Evolutionary conservation across 2,329 filamentous ascomycete species (phyloP).

Genomic region (Penicillium occitanis): DNA sequence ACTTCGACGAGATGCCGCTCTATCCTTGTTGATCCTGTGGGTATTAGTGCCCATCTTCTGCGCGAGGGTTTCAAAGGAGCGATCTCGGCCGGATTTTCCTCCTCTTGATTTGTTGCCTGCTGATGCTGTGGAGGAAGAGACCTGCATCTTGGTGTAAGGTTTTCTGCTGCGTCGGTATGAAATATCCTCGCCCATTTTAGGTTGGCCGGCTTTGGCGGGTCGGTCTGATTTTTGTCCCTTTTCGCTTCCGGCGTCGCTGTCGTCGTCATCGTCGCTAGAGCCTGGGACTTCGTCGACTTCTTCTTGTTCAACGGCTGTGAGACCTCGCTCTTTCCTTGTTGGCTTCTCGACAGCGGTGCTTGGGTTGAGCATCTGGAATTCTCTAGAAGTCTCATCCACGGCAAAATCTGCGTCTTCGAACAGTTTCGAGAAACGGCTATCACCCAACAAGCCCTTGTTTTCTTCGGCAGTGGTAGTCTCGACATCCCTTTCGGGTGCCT

Average conservation of each 20-base stretch:
- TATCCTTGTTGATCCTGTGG: slow-evolving; percentile 20
- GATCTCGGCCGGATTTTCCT: slow-evolving; percentile 48
- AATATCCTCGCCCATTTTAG: slow-evolving; percentile 48
- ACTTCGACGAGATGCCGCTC: slow-evolving; percentile 26
- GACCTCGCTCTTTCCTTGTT: slow-evolving; percentile 46
- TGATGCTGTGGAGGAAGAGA: slow-evolving; percentile 56
- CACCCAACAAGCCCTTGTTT: slow-evolving; percentile 68
- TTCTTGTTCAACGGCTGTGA: slow-evolving; percentile 65
- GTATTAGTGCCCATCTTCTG: slow-evolving; percentile 42
- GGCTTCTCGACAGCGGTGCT: slow-evolving; percentile 57
- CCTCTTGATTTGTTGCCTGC: slow-evolving; percentile 18
- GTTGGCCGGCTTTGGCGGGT: slow-evolving; percentile 33
- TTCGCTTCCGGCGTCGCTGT: slow-evolving; percentile 12
- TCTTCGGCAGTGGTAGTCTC: slow-evolving; percentile 27
- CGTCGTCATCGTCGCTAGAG: slow-evolving; percentile 42
- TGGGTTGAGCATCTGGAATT: slow-evolving; percentile 87
- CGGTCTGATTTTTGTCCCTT: slow-evolving; percentile 25
- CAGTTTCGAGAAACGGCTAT: slow-evolving; percentile 80
- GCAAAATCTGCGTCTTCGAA: slow-evolving; percentile 93
- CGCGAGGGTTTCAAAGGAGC: slow-evolving; percentile 60
- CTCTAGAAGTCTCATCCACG: slow-evolving; percentile 83
- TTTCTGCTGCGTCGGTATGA: slow-evolving; percentile 57
- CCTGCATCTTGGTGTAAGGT: slow-evolving; percentile 55
- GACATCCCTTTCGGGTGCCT: slow-evolving; percentile 32
- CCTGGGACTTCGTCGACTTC: slow-evolving; percentile 52